Evolutionary conservation across 768 basidiomycete species (phyloP), one percentile per base, ranked within the genome.

Genomic region (Imleria badia): DNA sequence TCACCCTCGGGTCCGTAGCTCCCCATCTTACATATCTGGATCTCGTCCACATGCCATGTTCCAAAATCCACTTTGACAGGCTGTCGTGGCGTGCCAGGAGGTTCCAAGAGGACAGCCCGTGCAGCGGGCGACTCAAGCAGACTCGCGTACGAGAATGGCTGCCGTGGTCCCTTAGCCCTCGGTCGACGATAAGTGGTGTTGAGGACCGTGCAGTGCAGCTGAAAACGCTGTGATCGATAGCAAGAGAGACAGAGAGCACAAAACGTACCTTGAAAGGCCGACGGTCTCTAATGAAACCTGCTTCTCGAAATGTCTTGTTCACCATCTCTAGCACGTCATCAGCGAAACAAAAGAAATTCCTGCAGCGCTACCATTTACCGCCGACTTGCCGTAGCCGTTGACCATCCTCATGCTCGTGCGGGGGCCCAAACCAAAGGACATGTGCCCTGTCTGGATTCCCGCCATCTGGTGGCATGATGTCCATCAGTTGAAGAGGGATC

Each of bases 11-110:
- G 74, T 0, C 82, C 85, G 59, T 77, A 77, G 59, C 86, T 87
- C 0, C 87, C 85, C 87, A 89, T 87, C 41, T 77, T 73, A 72
- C 86, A 89, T 31, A 89, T 73, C 64, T 89, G 82, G 12, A 89
- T 69, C 58, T 83, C 80, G 31, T 76, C 66, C 9, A 87, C 78
- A 1, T 62, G 46, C 74, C 81, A 87, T 1, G 70, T 60, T 0
- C 87, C 87, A 20, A 88, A 73, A 34, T 81, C 60, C 22, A 83
- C 75, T 5, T 54, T 48, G 41, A 72, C 63, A 17, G 66, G 74
- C 19, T n/a, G 62, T 9, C 53, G 61, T 9, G 52, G 59, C 47
- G 44, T 41, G 52, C 57, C 43, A 17, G 42, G 38, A 11, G 59
- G 42, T 13, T 54, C 44, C 22, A 31, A 42, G 6, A 62, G 23